Percentiles rank a stretch among this genome's conserved stretches.
These are phyloP conservation scores for Ophiocytium majus DNA, from an alignment of 352 stramenopile species.

Conservation along the genomic window DNA sequence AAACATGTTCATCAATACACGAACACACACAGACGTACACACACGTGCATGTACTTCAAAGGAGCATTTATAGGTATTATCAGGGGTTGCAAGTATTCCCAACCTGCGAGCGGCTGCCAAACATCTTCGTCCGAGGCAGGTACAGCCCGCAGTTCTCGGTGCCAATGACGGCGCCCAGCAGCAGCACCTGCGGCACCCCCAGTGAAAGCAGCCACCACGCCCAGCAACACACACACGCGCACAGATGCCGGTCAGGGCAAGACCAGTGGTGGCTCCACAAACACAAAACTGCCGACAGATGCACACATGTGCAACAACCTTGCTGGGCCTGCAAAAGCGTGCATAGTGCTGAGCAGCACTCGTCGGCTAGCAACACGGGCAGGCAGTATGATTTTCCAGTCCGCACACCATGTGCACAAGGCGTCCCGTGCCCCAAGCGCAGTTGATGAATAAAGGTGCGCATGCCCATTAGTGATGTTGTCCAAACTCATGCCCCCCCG, in stretches of 20 bases:
- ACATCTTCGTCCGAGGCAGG: neutral
- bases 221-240: too few species aligned
- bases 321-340: too few species aligned
- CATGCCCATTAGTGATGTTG: too few species aligned
- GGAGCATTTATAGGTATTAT: neutral
- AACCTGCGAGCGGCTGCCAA: neutral
- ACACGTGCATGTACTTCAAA: neutral
- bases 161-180: neutral
- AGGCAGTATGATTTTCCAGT: too few species aligned
- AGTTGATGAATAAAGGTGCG: too few species aligned
- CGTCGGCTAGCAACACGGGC: neutral
- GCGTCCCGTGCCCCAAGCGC: too few species aligned
- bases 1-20: neutral
- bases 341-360: neutral
- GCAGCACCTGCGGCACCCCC: neutral
- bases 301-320: neutral
- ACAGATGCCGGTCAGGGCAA: too few species aligned
- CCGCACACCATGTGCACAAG: too few species aligned
- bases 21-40: neutral
- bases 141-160: neutral
- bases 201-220: too few species aligned
- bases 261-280: neutral
- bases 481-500: too few species aligned
- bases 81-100: neutral
- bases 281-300: neutral